Evolutionary conservation across 352 stramenopile species (phyloP).

Genomic region (Phytophthora fragariaefolia): DNA sequence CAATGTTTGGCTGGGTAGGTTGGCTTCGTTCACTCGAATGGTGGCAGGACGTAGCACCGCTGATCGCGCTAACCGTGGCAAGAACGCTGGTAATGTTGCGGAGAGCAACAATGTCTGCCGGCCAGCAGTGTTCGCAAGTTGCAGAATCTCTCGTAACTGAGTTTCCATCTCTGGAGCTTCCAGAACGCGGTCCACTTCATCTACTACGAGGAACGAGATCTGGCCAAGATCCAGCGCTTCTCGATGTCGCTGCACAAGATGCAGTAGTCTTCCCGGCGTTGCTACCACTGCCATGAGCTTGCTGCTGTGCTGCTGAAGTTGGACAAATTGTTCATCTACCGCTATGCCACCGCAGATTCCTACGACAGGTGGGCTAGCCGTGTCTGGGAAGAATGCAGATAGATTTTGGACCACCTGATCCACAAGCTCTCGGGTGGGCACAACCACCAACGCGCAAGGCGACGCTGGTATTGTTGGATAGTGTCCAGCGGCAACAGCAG

Average conservation of each 20-base stretch:
- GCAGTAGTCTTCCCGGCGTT: conserved; percentile 65
- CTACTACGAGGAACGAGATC: conserved; percentile 83
- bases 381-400: conserved; percentile 36
- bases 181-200: conserved; percentile 98
- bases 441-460: conserved; percentile 89
- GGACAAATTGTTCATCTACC: conserved; percentile 41
- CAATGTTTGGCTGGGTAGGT: conserved; percentile 11
- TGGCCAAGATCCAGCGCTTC: conserved; percentile 33
- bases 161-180: conserved; percentile 87
- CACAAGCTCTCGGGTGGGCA: conserved; percentile 96
- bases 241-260: conserved; percentile 45
- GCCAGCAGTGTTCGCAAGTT: conserved; percentile 57
- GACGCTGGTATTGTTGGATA: conserved; percentile 27
- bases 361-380: conserved; percentile 27
- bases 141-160: conserved; percentile 95
- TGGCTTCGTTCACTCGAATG: conserved; percentile 84
- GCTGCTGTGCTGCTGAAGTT: conserved; percentile 39
- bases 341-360: conserved; percentile 57
- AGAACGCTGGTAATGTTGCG: conserved; percentile 92
- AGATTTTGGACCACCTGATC: conserved; percentile 93
- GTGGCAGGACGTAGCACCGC: conserved; percentile 94
- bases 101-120: conserved; percentile 94
- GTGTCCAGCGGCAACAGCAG: conserved; percentile 52
- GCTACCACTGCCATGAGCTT: conserved; percentile 46
- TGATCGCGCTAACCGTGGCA: conserved; percentile 92